Base-by-base conservation (phyloP, 1,139 yeast genomes). In the Debaryomyces udenii region DNA sequence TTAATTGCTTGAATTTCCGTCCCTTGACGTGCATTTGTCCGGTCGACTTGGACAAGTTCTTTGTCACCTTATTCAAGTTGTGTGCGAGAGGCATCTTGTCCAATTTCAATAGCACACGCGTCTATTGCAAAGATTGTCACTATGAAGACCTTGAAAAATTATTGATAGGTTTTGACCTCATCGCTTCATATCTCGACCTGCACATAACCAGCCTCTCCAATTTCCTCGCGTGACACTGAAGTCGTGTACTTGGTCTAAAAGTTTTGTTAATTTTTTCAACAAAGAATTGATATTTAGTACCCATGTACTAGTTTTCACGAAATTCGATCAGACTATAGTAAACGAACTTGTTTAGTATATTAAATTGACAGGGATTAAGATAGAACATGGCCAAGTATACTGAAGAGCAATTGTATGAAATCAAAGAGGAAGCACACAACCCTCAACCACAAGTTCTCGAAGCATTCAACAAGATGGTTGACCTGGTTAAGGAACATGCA, bases 11-110 rank as follows among this genome's bases (percentile, higher is more conserved):
- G 64, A 88, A 86, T 62, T 88, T 90, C 42, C 97, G 77, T 6
- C 97, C 96, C 56, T 84, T 85, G 30, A 95, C 90, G 61, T 91
- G 98, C 51, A 91, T 74, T 23, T 76, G 69, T 14, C 83, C 81
- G 34, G 80, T 81, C 35, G 82, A 70, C 59, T 79, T 78, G 46
- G 76, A 65, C 45, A 82, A 62, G 41, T 72, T 75, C 65, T 86
- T 86, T 51, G 81, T 77, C 33, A 91, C 86, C 61, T 89, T 90
- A 17, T 74, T 65, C 38, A 90, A 69, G 45, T 84, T 82, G 56
- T 88, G 90, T 22, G 84, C 84, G 41, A 84, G 68, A 14, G 96
- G 96, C 96, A 90, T 90, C 24, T n/a, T 36, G 16, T 22, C 11
- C 18, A n/a, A 20, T 22, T 35, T 16, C 16, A 11, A 9, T 17